Conservation (phyloP, 345 rosid genomes). For the Laguncularia racemosa region DNA sequence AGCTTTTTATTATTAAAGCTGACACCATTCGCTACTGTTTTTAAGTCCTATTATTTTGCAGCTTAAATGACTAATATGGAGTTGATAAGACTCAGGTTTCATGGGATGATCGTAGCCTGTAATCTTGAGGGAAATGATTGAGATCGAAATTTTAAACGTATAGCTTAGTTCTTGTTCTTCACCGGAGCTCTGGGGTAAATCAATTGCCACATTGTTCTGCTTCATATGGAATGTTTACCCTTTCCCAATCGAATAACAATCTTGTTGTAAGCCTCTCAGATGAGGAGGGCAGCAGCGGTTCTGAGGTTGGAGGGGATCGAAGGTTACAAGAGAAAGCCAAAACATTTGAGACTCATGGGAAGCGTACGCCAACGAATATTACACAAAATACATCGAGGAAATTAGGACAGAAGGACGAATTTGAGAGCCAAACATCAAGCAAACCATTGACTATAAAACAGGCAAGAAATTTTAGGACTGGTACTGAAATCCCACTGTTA, state of each 20-base stretch:
- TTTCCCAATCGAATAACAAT: conserved; percentile 33
- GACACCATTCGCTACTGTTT: too few relatives aligned
- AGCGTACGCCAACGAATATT: conserved; percentile 22
- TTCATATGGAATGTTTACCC: conserved; percentile 30
- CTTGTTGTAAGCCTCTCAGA: conserved; percentile 89
- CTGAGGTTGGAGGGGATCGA: conserved; percentile 22
- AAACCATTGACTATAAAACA: conserved; percentile 30
- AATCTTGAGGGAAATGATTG: too few relatives aligned
- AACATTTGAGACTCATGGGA: conserved; percentile 17
- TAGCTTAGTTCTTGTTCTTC: conserved; percentile 17
- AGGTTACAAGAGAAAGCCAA: conserved; percentile 24
- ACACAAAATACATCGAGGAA: conserved; percentile 23
- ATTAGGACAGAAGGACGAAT: conserved; percentile 23
- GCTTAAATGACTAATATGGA: too few relatives aligned
- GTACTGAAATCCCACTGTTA: conserved; percentile 10
- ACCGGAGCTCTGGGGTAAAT: conserved; percentile 30
- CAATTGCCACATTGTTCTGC: conserved; percentile 27
- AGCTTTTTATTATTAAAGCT: too few relatives aligned
- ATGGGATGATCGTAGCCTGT: too few relatives aligned
- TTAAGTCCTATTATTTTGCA: too few relatives aligned
- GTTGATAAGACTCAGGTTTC: too few relatives aligned
- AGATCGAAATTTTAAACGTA: too few relatives aligned
- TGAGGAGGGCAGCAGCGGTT: conserved; percentile 78
- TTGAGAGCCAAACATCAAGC: conserved; percentile 23
- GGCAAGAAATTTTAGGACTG: conserved; percentile 28